Percentiles rank a stretch among this genome's conserved stretches.
These are phyloP conservation scores for Penicillium verrucosum DNA, from an alignment of 2,329 filamentous ascomycete genomes.

Conservation along the genomic window DNA sequence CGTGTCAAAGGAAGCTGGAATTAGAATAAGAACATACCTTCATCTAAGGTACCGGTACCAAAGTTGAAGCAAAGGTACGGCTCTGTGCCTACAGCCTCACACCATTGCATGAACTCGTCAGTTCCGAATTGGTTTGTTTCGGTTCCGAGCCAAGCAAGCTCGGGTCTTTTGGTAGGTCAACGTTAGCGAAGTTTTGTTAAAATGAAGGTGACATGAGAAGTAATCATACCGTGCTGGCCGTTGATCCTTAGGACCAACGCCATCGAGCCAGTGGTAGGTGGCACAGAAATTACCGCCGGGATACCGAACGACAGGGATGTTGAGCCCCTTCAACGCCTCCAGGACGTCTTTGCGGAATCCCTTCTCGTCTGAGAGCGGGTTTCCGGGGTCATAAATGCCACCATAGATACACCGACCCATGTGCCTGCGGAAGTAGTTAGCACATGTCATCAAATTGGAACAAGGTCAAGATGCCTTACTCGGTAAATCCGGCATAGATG, in stretches of 20 bases:
- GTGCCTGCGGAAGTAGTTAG: slow-evolving; percentile 53
- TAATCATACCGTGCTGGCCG: slow-evolving; percentile 54
- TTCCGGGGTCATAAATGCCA: slow-evolving; percentile 76
- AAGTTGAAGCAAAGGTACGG: slow-evolving; percentile 80
- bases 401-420: slow-evolving; percentile 89
- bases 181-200: not conserved
- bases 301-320: slow-evolving; percentile 74
- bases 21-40: slow-evolving; percentile 40
- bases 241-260: slow-evolving; percentile 68
- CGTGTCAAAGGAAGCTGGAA: not conserved
- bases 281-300: slow-evolving; percentile 82
- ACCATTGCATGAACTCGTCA: slow-evolving; percentile 84
- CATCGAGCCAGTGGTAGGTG: slow-evolving; percentile 83
- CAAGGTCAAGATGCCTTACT: slow-evolving; percentile 52
- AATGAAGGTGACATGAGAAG: not conserved
- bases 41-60: slow-evolving; percentile 64
- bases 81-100: slow-evolving; percentile 67
- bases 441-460: not conserved
- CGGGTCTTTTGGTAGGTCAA: slow-evolving; percentile 50
- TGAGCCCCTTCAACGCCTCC: slow-evolving; percentile 67
- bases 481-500: slow-evolving; percentile 80
- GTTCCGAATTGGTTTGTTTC: slow-evolving; percentile 80
- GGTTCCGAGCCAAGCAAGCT: slow-evolving; percentile 74
- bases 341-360: slow-evolving; percentile 80
- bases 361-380: slow-evolving; percentile 66